Conservation (phyloP, 345 rosid genomes). For the Cardamine chenopodiifolia region DNA sequence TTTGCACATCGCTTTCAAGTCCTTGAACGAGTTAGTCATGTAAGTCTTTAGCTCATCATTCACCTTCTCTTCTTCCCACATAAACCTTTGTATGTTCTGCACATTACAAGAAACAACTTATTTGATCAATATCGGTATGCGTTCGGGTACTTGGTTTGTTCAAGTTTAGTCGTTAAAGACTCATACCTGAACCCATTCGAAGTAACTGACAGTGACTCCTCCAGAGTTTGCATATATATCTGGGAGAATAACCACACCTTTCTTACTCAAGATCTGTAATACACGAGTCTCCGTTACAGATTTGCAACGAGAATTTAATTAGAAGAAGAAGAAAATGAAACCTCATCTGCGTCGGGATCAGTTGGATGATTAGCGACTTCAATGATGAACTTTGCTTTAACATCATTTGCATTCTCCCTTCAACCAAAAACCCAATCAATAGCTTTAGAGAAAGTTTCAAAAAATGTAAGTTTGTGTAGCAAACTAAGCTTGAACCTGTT, state of each 20-base stretch:
- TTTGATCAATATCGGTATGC: conserved; percentile 13
- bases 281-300: conserved; percentile 19
- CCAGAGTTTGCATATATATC: conserved; percentile 96
- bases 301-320: not conserved
- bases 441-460: not conserved
- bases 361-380: conserved; percentile 99
- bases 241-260: conserved; percentile 95
- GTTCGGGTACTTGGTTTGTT: not conserved
- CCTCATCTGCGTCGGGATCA: conserved; percentile 95
- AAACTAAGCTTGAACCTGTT: conserved; percentile 59
- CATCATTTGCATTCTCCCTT: conserved; percentile 87
- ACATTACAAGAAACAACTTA: conserved; percentile 1
- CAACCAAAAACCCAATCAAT: conserved; percentile 13
- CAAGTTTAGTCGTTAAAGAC: not conserved
- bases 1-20: conserved; percentile 84
- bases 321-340: conserved; percentile 23
- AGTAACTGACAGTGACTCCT: conserved; percentile 97
- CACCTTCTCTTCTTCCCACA: conserved; percentile 98
- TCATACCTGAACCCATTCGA: conserved; percentile 98
- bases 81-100: conserved; percentile 98
- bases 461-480: not conserved
- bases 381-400: conserved; percentile 83
- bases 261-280: conserved; percentile 75
- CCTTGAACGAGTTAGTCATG: conserved; percentile 81
- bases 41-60: conserved; percentile 74